phyloP scores from a whole-genome alignment of 441 rosid genomes.

The Melastoma candidum region DNA sequence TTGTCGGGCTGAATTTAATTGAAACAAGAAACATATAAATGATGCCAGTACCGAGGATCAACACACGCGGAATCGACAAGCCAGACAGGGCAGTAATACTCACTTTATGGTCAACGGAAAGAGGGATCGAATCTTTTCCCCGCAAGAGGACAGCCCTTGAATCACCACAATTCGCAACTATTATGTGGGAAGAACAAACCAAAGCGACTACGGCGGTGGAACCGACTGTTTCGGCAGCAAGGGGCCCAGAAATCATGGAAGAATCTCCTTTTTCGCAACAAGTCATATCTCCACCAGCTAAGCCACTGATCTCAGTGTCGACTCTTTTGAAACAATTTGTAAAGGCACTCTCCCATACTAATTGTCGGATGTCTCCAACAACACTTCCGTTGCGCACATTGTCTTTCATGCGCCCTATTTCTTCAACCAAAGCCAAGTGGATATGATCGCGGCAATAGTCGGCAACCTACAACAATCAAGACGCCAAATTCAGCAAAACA shows the following conservation, averaged over 20 bases:
- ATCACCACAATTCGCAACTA: slow-evolving; percentile 22
- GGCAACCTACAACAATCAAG: slow-evolving; percentile 10
- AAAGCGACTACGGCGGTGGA: slow-evolving; percentile 18
- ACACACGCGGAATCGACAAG: too few relatives aligned
- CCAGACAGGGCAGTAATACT: not conserved
- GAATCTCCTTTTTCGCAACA: not conserved
- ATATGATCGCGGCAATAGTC: slow-evolving; percentile 13
- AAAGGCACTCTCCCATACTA: slow-evolving; percentile 15
- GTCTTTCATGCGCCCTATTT: slow-evolving; percentile 4
- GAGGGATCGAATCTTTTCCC: slow-evolving; percentile 17
- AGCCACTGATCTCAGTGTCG: slow-evolving; percentile 16
- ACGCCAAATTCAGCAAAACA: not conserved
- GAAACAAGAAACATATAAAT: too few relatives aligned
- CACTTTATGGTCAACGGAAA: slow-evolving; percentile 22
- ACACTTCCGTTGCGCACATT: not conserved
- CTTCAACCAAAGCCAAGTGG: slow-evolving; percentile 15
- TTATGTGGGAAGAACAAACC: slow-evolving; percentile 19
- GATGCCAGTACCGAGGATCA: too few relatives aligned
- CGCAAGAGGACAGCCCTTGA: slow-evolving; percentile 22
- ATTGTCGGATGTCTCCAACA: slow-evolving; percentile 4
- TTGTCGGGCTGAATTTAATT: too few relatives aligned
- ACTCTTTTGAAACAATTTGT: slow-evolving; percentile 14
- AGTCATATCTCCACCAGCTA: not conserved
- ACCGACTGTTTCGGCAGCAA: not conserved
- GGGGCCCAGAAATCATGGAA: not conserved